Conservation (phyloP, 2,329 filamentous ascomycete genomes). For the Penicillium hesseltinei region DNA sequence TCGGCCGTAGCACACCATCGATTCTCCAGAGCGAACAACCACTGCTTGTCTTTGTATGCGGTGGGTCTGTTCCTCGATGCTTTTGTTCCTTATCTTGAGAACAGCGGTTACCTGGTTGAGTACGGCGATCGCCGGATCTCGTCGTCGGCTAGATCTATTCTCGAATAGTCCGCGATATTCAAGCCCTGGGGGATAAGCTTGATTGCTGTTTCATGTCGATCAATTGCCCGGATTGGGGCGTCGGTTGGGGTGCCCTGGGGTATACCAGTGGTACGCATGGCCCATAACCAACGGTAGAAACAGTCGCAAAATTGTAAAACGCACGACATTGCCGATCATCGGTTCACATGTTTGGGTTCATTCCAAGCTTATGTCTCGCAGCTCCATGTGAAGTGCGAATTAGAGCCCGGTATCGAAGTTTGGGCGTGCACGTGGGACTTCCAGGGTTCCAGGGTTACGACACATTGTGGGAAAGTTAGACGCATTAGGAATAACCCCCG, state of each 20-base stretch:
- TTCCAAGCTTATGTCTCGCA: neutral
- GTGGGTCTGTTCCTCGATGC: neutral
- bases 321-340: neutral
- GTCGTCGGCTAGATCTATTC: neutral
- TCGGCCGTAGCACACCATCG: neutral
- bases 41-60: neutral
- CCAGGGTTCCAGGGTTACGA: neutral
- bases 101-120: neutral
- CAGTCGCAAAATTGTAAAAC: neutral
- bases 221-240: neutral
- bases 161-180: neutral
- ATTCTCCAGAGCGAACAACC: neutral
- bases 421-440: neutral
- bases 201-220: conserved; percentile 6
- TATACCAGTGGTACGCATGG: neutral
- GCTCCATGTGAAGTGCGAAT: neutral
- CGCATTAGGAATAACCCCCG: neutral
- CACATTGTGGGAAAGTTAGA: neutral
- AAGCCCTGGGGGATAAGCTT: neutral
- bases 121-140: neutral
- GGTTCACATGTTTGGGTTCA: neutral
- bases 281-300: neutral
- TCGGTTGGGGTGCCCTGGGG: neutral
- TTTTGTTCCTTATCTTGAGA: neutral
- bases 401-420: neutral